These are phyloP conservation scores for Heliocybe sulcata DNA, from an alignment of 1,284 basidiomycete genomes.

Conservation along the genomic window DNA sequence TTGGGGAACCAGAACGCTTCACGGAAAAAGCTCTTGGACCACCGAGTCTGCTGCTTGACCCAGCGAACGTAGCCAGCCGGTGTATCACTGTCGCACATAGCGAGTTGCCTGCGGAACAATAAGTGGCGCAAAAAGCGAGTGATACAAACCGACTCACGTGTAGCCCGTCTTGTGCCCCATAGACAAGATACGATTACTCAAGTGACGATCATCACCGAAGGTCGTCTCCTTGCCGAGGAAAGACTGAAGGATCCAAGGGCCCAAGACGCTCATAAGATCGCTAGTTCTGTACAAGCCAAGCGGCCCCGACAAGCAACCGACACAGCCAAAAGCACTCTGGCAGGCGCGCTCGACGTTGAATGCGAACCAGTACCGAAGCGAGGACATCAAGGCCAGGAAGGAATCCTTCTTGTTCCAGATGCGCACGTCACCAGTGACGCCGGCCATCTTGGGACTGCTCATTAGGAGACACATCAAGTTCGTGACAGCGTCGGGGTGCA, in stretches of 20 bases:
- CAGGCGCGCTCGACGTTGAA: slow-evolving; percentile 17
- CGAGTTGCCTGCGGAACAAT: slow-evolving; percentile 6
- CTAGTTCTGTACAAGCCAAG: slow-evolving; percentile 14
- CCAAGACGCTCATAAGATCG: slow-evolving; percentile 15
- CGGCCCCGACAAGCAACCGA: slow-evolving; percentile 15
- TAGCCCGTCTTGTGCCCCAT: slow-evolving; percentile 14
- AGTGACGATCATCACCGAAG: slow-evolving; percentile 15
- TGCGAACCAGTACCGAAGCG: slow-evolving; percentile 16
- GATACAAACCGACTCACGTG: slow-evolving; percentile 1
- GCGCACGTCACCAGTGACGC: slow-evolving; percentile 16
- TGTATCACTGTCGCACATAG: slow-evolving; percentile 15
- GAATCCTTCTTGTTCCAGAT: slow-evolving; percentile 16
- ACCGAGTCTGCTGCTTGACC: slow-evolving; percentile 19
- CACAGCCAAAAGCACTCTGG: slow-evolving; percentile 16
- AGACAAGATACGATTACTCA: slow-evolving; percentile 13
- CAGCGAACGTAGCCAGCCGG: slow-evolving; percentile 15
- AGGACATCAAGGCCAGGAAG: slow-evolving; percentile 15
- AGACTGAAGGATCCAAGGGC: slow-evolving; percentile 16
- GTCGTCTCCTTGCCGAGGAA: slow-evolving; percentile 15
- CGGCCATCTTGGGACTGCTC: slow-evolving; percentile 11
- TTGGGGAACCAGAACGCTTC: slow-evolving; percentile 17
- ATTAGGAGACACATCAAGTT: slow-evolving; percentile 14
- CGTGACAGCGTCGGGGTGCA: slow-evolving; percentile 11
- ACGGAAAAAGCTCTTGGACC: slow-evolving; percentile 17
- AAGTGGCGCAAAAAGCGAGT: too few species aligned